Evolutionary conservation across 148 eudicot genomes (phyloP), one percentile per base, ranked within the genome.

Genomic region (Silene latifolia): DNA sequence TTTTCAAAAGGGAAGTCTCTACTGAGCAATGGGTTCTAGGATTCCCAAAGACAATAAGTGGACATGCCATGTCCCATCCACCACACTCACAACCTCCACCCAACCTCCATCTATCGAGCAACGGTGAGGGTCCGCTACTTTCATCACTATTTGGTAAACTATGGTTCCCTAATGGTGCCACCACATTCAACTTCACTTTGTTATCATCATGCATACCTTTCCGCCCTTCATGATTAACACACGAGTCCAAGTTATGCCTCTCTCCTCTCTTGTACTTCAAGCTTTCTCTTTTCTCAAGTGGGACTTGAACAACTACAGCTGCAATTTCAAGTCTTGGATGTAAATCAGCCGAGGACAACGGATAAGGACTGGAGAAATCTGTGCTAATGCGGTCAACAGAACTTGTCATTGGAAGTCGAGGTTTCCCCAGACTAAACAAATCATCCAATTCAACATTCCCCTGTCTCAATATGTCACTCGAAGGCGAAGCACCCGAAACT

Each of bases 51-150:
- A 93, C 83, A 69, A 77, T 56, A 35, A 93, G 86, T 8, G 98
- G 96, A 79, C 98, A 94, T 13, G 86, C 91, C 89, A 94, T 87
- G 80, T 94, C 98, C 98, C 98, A 94, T 24, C 98, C 97, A 69
- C 98, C 98, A 82, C 98, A 94, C 17, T 94, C 98, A 70, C 98
- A 94, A 10, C 87, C 88, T 70, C 97, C 98, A n/a, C 93, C 91
- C 35, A 82, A 64, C 80, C 93, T 85, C 93, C 97, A 94, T 76
- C 97, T 84, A 69, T 94, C 89, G 44, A 94, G 92, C 76, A 94
- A 85, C 2, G 91, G 78, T 10, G 93, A 86, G 67, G 98, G 96
- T 18, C 98, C 96, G 66, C 80, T 73, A 76, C 81, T 84, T 67
- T 83, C 89, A 42, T n/a, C 75, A 56, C 82, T 63, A 74, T 18